These are phyloP conservation scores for Aspergillus affinis DNA, from an alignment of 495 filamentous ascomycete species.

Conservation along the genomic window DNA sequence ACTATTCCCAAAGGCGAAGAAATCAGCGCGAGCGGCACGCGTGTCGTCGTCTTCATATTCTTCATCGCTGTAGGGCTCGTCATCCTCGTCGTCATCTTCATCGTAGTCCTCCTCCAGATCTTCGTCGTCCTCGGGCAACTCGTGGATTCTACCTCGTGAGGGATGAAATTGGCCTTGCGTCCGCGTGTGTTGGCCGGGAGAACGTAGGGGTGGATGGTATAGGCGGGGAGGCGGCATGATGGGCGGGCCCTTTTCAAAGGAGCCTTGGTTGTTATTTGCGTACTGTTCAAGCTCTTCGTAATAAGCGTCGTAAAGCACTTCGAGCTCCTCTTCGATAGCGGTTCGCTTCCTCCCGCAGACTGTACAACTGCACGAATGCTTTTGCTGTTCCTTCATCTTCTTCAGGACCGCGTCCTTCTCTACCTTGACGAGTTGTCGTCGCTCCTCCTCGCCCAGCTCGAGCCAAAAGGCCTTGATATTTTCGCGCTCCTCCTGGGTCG, in stretches of 20 bases:
- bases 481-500: constrained; percentile 87
- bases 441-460: constrained; percentile 89
- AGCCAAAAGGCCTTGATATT: constrained; percentile 99
- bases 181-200: constrained; percentile 43
- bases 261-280: constrained; percentile 81
- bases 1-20: constrained; percentile 97
- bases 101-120: constrained; percentile 59
- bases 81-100: constrained; percentile 57
- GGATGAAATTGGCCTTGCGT: constrained; percentile 51
- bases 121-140: constrained; percentile 68
- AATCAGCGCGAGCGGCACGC: constrained; percentile 62
- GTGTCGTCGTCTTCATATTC: constrained; percentile 53
- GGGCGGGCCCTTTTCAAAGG: constrained; percentile 53
- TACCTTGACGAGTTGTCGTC: constrained; percentile 91
- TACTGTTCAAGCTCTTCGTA: constrained; percentile 98
- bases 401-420: constrained; percentile 97
- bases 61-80: constrained; percentile 57
- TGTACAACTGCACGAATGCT: constrained; percentile 97
- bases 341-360: constrained; percentile 96
- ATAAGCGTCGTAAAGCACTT: constrained; percentile 98
- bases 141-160: constrained; percentile 54
- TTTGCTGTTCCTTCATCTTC: constrained; percentile 99
- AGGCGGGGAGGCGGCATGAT: constrained; percentile 65
- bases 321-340: constrained; percentile 96
- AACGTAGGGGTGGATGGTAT: constrained; percentile 46